Conservation (phyloP, 495 filamentous ascomycete species). For the Penicillium ochrochloron region DNA sequence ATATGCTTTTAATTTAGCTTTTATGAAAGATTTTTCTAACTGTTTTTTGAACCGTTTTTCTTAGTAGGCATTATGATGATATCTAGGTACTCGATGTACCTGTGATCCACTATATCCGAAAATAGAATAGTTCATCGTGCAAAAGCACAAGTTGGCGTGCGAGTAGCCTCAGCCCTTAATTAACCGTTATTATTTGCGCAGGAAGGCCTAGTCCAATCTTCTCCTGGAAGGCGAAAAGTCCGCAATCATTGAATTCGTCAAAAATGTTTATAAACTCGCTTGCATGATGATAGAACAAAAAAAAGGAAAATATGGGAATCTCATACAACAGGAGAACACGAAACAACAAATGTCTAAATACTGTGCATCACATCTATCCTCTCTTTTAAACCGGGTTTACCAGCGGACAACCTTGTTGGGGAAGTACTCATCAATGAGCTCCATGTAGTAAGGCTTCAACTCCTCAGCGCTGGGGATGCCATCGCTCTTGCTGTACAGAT, state of each 20-base stretch:
- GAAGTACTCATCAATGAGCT: constrained; percentile 86
- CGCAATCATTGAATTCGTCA: constrained; percentile 2
- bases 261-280: constrained; percentile 8
- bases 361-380: not conserved
- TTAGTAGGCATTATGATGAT: no score
- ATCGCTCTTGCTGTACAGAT: constrained; percentile 91
- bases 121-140: no score
- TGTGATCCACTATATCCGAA: no score
- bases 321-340: constrained; percentile 8
- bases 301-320: constrained; percentile 24
- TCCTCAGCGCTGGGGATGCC: constrained; percentile 73
- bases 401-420: constrained; percentile 76
- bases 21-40: no score
- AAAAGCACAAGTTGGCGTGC: no score
- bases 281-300: constrained; percentile 4
- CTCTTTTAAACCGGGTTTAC: constrained; percentile 48
- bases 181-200: no score
- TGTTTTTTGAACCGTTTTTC: no score
- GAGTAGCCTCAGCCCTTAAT: no score
- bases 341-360: constrained; percentile 13
- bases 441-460: constrained; percentile 76
- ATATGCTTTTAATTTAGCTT: no score
- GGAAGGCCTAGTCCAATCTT: not conserved
- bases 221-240: not conserved
- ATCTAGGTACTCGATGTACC: no score